These are phyloP conservation scores for Pleomassaria siparia DNA, from an alignment of 2,329 filamentous ascomycete species.

Conservation along the genomic window DNA sequence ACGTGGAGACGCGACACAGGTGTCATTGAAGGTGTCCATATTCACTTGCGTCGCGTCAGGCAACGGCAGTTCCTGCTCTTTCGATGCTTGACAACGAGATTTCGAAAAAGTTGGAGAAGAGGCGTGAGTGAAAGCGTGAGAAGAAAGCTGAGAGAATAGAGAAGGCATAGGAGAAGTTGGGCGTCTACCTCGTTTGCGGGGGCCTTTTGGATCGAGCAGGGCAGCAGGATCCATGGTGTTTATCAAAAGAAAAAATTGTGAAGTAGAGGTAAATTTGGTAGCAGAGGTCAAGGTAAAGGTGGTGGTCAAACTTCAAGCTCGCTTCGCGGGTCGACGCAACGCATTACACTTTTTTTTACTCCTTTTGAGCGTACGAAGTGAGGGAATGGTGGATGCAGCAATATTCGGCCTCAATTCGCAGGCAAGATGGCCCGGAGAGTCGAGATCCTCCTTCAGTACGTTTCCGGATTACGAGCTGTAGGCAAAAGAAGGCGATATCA, in stretches of 20 bases:
- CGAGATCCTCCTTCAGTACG: background rate
- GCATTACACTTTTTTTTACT: background rate
- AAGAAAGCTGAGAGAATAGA: background rate
- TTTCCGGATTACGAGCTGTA: background rate
- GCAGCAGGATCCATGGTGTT: slow-evolving; percentile 17
- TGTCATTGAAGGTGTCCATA: background rate
- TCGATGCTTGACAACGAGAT: background rate
- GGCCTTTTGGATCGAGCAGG: slow-evolving; percentile 19
- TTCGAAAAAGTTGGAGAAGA: background rate
- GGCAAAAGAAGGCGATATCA: background rate
- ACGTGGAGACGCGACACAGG: background rate
- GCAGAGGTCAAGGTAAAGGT: slow-evolving; percentile 5
- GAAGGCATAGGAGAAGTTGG: slow-evolving; percentile 3
- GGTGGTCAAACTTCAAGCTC: background rate
- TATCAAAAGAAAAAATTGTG: background rate
- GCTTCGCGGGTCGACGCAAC: background rate
- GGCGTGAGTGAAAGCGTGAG: background rate
- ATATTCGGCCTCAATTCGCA: background rate
- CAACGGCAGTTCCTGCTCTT: background rate
- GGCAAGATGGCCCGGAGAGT: background rate
- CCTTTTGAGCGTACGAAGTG: background rate
- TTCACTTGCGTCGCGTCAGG: background rate
- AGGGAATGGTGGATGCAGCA: background rate
- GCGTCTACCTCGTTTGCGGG: slow-evolving; percentile 17
- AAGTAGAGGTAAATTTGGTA: background rate